phyloP scores from a whole-genome alignment of 768 basidiomycete genomes.

The Pleurotus cornucopiae region DNA sequence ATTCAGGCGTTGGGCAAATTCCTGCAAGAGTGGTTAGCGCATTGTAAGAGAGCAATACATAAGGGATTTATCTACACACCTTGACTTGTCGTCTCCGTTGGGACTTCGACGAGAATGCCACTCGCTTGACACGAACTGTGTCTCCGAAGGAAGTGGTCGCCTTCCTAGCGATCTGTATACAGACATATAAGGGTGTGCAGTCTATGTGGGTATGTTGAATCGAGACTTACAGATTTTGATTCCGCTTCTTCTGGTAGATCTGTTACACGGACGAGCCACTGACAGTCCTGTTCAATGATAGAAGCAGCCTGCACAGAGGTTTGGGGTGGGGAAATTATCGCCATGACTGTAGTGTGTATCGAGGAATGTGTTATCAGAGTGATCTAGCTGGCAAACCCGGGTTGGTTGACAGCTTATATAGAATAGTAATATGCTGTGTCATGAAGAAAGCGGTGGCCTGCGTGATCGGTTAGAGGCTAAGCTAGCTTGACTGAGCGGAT shows the following conservation, averaged over 20 bases:
- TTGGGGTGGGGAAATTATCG: not conserved
- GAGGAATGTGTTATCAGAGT: not conserved
- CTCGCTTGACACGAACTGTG: not conserved
- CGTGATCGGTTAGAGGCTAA: no score
- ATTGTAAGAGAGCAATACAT: not conserved
- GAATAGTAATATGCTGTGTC: not conserved
- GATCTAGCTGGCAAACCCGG: not conserved
- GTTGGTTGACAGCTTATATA: not conserved
- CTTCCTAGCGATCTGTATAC: not conserved
- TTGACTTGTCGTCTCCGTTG: constrained; percentile 1
- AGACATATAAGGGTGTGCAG: not conserved
- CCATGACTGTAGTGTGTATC: not conserved
- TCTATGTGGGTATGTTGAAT: not conserved
- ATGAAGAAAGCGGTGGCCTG: not conserved
- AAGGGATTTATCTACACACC: not conserved
- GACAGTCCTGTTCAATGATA: not conserved
- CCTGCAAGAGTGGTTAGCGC: not conserved
- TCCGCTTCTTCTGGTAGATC: not conserved
- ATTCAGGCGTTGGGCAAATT: constrained; percentile 3
- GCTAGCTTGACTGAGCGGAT: no score
- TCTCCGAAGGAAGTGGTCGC: not conserved
- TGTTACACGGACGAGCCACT: not conserved
- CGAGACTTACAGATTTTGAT: not conserved
- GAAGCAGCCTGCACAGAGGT: not conserved
- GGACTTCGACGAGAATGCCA: not conserved